phyloP scores from a whole-genome alignment of 805 yeast genomes.

The Pichia gijzeniarum region DNA sequence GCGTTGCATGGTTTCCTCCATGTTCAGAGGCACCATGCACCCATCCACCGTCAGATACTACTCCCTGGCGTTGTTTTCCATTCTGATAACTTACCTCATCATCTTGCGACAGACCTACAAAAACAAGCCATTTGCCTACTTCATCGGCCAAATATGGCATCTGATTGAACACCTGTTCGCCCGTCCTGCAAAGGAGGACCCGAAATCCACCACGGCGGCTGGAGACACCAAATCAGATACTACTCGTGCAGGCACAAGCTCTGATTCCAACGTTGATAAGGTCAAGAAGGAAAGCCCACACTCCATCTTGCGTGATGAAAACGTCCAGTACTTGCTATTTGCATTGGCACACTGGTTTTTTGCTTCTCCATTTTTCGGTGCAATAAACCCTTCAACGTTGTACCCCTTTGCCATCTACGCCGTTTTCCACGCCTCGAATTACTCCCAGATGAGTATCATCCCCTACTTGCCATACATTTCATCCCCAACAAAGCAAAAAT shows the following conservation, averaged over 20 bases:
- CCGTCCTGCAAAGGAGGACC: not conserved
- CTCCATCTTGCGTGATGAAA: conserved; percentile 42
- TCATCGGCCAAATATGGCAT: conserved; percentile 21
- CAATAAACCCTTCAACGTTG: conserved; percentile 34
- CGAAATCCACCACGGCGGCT: not conserved
- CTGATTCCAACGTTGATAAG: not conserved
- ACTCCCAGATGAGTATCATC: conserved; percentile 47
- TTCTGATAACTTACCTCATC: conserved; percentile 54
- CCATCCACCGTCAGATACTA: conserved; percentile 32
- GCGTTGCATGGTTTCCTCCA: conserved; percentile 35
- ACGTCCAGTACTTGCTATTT: conserved; percentile 53
- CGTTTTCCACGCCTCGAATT: conserved; percentile 56
- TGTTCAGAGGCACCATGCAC: conserved; percentile 31
- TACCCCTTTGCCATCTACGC: conserved; percentile 61
- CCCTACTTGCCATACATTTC: conserved; percentile 40
- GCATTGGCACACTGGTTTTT: conserved; percentile 34
- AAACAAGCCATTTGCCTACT: conserved; percentile 29
- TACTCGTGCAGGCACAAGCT: not conserved
- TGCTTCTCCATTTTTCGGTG: conserved; percentile 18
- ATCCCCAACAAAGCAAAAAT: conserved; percentile 22
- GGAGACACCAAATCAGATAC: not conserved
- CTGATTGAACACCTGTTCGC: conserved; percentile 2
- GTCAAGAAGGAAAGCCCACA: not conserved
- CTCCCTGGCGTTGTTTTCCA: conserved; percentile 40
- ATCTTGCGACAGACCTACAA: conserved; percentile 56